These are phyloP conservation scores for Filosporella fistucella DNA, from an alignment of 495 filamentous ascomycete species.

Conservation along the genomic window DNA sequence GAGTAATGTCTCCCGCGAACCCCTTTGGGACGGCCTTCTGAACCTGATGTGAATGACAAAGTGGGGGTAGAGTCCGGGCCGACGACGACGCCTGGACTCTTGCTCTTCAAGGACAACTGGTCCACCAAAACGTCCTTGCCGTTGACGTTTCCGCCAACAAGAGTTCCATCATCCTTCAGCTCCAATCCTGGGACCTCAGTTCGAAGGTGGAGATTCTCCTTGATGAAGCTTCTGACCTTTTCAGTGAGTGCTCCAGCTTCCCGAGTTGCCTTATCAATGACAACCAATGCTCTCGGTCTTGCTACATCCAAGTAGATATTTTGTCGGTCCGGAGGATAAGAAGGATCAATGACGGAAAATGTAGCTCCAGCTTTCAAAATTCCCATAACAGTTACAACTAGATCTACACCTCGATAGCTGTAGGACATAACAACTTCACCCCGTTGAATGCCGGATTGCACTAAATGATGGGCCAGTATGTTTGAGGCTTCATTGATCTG, in stretches of 20 bases:
- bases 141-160: constrained; percentile 61
- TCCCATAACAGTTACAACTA: constrained; percentile 64
- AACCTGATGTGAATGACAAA: constrained; percentile 79
- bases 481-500: constrained; percentile 89
- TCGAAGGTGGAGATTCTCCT: constrained; percentile 65
- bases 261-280: constrained; percentile 72
- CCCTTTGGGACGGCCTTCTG: constrained; percentile 81
- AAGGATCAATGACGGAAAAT: constrained; percentile 82
- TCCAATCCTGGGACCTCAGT: constrained; percentile 74
- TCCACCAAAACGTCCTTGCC: constrained; percentile 63
- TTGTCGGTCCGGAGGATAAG: constrained; percentile 84
- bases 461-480: constrained; percentile 71
- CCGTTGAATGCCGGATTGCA: constrained; percentile 63
- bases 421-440: constrained; percentile 95
- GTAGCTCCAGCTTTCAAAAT: constrained; percentile 62
- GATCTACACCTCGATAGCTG: constrained; percentile 73
- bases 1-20: constrained; percentile 86
- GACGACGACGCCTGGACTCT: constrained; percentile 70
- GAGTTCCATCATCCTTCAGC: constrained; percentile 67
- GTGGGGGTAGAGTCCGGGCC: constrained; percentile 88
- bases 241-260: constrained; percentile 64
- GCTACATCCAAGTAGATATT: constrained; percentile 90
- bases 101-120: constrained; percentile 44
- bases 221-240: constrained; percentile 69
- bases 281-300: constrained; percentile 70